Conservation (phyloP, 495 filamentous ascomycete genomes). For the Lichina pygmaea region DNA sequence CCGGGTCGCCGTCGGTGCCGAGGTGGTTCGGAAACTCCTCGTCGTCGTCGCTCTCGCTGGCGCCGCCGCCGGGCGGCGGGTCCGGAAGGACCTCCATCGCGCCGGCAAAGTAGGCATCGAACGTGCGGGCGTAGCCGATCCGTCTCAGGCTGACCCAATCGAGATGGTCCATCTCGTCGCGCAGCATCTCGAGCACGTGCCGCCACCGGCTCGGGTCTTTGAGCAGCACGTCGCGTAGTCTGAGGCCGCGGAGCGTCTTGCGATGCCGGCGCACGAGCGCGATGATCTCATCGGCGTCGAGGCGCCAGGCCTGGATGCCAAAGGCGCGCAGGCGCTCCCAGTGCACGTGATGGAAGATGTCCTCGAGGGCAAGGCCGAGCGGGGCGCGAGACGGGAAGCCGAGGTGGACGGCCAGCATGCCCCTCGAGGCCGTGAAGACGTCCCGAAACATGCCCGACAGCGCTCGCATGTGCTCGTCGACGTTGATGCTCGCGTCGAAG, state of each 20-base stretch:
- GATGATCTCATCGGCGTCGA: slow-evolving; percentile 32
- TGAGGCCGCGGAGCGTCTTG: slow-evolving; percentile 25
- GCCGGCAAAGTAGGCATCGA: slow-evolving; percentile 18
- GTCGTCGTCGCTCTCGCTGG: slow-evolving; percentile 12
- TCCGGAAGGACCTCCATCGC: slow-evolving; percentile 20
- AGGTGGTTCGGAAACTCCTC: slow-evolving; percentile 4
- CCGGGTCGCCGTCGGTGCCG: slow-evolving; percentile 5
- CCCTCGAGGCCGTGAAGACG: slow-evolving; percentile 29
- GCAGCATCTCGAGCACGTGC: slow-evolving; percentile 27
- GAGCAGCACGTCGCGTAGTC: slow-evolving; percentile 29
- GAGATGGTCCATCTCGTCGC: slow-evolving; percentile 27
- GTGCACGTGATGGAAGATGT: slow-evolving; percentile 32
- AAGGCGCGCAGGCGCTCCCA: slow-evolving; percentile 35
- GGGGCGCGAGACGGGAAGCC: slow-evolving; percentile 32
- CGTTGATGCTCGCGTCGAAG: slow-evolving; percentile 27
- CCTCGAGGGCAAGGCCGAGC: slow-evolving; percentile 25
- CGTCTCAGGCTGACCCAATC: slow-evolving; percentile 32
- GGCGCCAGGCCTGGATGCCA: slow-evolving; percentile 35
- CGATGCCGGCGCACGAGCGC: slow-evolving; percentile 26
- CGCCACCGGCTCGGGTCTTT: slow-evolving; percentile 31
- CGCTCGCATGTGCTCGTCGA: slow-evolving; percentile 24
- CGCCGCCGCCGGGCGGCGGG: slow-evolving; percentile 11
- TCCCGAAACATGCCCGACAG: slow-evolving; percentile 26
- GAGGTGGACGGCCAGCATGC: slow-evolving; percentile 36
- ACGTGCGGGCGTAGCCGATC: slow-evolving; percentile 30